phyloP scores from a whole-genome alignment of 2,329 filamentous ascomycete genomes.

The Lecanicillium sp. region DNA sequence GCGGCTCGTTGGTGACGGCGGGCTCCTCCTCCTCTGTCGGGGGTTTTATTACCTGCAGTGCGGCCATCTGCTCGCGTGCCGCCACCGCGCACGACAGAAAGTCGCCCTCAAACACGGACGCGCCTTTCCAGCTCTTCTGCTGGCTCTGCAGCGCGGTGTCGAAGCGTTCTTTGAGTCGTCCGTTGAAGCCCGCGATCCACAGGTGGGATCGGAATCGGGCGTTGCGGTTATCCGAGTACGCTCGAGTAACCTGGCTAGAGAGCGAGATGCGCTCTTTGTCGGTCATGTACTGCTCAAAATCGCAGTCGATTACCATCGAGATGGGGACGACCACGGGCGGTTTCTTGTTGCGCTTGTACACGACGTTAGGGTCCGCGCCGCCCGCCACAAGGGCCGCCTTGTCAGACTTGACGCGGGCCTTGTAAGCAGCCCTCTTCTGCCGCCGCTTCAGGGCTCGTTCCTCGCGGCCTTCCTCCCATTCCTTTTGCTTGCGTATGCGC shows the following conservation, averaged over 20 bases:
- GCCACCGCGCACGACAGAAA: conserved; percentile 63
- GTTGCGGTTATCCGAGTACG: conserved; percentile 80
- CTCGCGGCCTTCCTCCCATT: conserved; percentile 69
- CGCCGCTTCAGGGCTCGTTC: conserved; percentile 49
- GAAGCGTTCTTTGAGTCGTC: conserved; percentile 69
- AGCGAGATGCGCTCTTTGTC: conserved; percentile 82
- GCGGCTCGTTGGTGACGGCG: no score
- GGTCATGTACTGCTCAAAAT: conserved; percentile 85
- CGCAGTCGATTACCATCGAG: conserved; percentile 81
- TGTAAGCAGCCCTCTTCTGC: conserved; percentile 45
- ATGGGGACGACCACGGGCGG: conserved; percentile 59
- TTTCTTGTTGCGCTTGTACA: conserved; percentile 30
- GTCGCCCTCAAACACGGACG: conserved; percentile 66
- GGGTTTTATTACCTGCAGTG: conserved; percentile 28
- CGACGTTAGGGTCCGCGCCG: conserved; percentile 35
- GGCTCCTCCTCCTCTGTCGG: conserved; percentile 15
- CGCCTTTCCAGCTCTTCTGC: conserved; percentile 73
- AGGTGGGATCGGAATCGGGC: conserved; percentile 64
- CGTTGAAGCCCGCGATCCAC: conserved; percentile 71
- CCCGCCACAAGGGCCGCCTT: conserved; percentile 44
- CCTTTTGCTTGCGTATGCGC: conserved; percentile 63
- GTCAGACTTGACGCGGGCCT: conserved; percentile 44
- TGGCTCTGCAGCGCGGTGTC: conserved; percentile 66
- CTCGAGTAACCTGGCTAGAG: conserved; percentile 74
- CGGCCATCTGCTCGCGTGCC: conserved; percentile 62